Percentiles rank a stretch among this genome's conserved stretches.
Evolutionary conservation across 805 yeast species (phyloP).

Genomic region (Candida broadrunensis): DNA sequence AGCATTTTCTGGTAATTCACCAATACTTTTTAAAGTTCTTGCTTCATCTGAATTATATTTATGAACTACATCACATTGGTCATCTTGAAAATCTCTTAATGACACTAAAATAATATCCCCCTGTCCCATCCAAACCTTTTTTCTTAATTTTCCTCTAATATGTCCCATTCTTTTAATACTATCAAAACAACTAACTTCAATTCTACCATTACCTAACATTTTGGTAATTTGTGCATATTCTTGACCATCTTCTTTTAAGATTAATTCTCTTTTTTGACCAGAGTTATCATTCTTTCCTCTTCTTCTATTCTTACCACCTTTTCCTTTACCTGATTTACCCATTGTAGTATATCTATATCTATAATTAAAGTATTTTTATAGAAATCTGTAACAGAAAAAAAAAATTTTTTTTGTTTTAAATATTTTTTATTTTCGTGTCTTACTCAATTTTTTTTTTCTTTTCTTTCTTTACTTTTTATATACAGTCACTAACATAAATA

Average conservation of each 20-base stretch:
- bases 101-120: conserved; percentile 97
- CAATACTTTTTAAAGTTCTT: conserved; percentile 89
- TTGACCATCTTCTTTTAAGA: conserved; percentile 92
- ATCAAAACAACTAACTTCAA: conserved; percentile 93
- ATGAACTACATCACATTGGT: conserved; percentile 96
- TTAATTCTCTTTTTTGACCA: conserved; percentile 90
- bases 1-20: conserved; percentile 96
- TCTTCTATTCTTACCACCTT: conserved; percentile 93
- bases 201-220: conserved; percentile 98
- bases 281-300: conserved; percentile 96
- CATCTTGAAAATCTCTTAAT: conserved; percentile 97
- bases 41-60: conserved; percentile 98
- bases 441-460: too few relatives aligned
- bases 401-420: too few relatives aligned
- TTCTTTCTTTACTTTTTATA: too few relatives aligned
- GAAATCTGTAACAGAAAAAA: too few relatives aligned
- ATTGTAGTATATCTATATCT: conserved; percentile 26
- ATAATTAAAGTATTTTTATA: too few relatives aligned
- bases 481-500: too few relatives aligned
- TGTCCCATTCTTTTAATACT: conserved; percentile 93
- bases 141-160: conserved; percentile 97
- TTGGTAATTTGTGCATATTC: conserved; percentile 98
- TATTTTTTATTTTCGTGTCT: too few relatives aligned
- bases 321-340: conserved; percentile 76
- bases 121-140: conserved; percentile 99